A percentile compares a stretch with the other conserved stretches of the same genome.
phyloP scores from a whole-genome alignment of 352 stramenopile species.

The Globisporangium irregulare region DNA sequence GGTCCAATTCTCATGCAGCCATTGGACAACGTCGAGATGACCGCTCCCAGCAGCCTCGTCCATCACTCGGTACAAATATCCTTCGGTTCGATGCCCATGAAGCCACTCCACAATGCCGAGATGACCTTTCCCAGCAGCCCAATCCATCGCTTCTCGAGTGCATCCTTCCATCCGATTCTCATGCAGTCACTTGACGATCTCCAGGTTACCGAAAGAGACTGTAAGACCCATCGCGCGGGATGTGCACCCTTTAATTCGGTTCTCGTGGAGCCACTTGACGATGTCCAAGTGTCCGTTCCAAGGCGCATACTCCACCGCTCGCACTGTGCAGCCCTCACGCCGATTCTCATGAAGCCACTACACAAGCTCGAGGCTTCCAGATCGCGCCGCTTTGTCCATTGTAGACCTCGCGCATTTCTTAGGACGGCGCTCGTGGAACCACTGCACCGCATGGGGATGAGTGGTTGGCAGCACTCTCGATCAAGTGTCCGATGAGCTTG shows the following conservation, averaged over 20 bases:
- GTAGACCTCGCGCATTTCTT: too few species aligned
- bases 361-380: background rate
- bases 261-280: background rate
- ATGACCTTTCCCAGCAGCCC: background rate
- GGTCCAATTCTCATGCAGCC: constrained; percentile 14
- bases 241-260: too few species aligned
- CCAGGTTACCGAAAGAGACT: too few species aligned
- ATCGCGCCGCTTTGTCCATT: background rate
- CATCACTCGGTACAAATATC: background rate
- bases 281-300: background rate
- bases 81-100: background rate
- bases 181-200: background rate
- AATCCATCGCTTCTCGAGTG: background rate
- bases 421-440: background rate
- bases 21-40: background rate
- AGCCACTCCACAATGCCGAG: background rate
- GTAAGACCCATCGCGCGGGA: too few species aligned
- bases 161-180: too few species aligned
- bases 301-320: background rate
- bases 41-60: background rate
- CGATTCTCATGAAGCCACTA: background rate
- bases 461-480: background rate
- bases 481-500: background rate
- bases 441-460: background rate
- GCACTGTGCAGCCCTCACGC: background rate